phyloP scores from a whole-genome alignment of 257 asterid genomes.

The Solanum habrochaites region DNA sequence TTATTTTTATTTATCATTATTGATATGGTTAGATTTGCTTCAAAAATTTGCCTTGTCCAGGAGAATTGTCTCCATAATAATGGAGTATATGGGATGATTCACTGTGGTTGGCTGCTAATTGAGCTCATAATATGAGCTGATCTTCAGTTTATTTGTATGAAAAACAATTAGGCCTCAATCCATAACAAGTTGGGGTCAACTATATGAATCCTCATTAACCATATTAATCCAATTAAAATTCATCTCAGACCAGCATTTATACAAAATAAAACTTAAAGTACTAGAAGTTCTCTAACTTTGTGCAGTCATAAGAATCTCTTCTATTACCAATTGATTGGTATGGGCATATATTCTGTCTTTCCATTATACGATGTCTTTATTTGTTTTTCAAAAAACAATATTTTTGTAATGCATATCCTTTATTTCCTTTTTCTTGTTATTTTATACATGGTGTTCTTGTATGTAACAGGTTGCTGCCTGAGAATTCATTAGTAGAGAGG shows the following conservation, averaged over 20 bases:
- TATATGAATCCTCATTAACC: not conserved
- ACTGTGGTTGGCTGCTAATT: not conserved
- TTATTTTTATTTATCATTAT: not conserved
- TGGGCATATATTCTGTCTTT: not conserved
- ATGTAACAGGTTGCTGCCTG: conserved; percentile 35
- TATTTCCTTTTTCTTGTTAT: not conserved
- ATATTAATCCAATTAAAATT: not conserved
- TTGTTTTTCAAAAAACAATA: not conserved
- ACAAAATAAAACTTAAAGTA: not conserved
- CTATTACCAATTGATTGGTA: not conserved
- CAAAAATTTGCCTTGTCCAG: not conserved
- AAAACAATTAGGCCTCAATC: not conserved
- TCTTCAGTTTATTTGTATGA: not conserved
- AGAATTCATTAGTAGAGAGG: not conserved
- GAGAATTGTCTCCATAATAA: not conserved
- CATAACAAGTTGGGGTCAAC: not conserved
- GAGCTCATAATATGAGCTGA: not conserved
- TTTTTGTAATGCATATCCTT: not conserved
- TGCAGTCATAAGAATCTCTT: not conserved
- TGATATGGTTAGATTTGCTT: not conserved
- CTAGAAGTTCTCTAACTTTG: not conserved
- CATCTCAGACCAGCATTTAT: not conserved
- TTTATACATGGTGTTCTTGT: not conserved
- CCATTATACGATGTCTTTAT: too few species aligned
- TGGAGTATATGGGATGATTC: not conserved